Evolutionary conservation across 2,329 filamentous ascomycete species (phyloP).

Genomic region (Chaetomiaceae sp.): DNA sequence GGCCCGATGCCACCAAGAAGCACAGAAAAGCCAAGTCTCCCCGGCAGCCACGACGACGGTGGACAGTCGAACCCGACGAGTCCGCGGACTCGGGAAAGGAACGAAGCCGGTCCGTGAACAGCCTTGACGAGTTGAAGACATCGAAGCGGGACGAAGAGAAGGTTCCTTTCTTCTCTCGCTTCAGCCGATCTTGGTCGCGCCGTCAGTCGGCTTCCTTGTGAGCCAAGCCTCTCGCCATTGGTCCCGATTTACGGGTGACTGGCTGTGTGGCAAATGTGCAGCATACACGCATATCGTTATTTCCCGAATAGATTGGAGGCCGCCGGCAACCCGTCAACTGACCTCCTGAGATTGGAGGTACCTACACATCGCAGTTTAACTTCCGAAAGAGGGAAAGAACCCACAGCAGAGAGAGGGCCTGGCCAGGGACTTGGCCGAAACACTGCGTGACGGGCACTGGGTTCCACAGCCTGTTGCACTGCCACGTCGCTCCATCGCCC

Average conservation of each 20-base stretch:
- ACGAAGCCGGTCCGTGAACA: conserved; percentile 18
- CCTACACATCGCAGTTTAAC: too few relatives aligned
- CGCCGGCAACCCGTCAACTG: background rate
- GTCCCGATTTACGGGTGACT: background rate
- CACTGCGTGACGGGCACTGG: background rate
- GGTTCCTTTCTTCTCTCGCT: conserved; percentile 14
- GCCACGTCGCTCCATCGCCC: conserved; percentile 4
- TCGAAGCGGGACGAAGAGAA: conserved; percentile 2
- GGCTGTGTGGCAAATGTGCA: background rate
- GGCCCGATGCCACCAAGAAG: too few relatives aligned
- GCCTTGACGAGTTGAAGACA: conserved; percentile 14
- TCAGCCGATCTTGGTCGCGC: conserved; percentile 18
- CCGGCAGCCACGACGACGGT: background rate
- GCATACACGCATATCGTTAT: background rate
- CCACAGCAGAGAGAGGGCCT: background rate
- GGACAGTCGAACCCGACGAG: background rate
- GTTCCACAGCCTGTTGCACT: conserved; percentile 2
- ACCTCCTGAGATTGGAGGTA: too few relatives aligned
- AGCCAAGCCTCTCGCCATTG: background rate
- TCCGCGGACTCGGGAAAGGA: background rate
- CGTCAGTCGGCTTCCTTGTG: background rate
- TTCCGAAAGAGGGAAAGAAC: too few relatives aligned
- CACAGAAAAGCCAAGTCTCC: too few relatives aligned
- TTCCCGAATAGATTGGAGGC: too few relatives aligned
- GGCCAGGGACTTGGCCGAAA: conserved; percentile 13